Conservation (phyloP, 352 stramenopile genomes). For the Peronospora destructor region DNA sequence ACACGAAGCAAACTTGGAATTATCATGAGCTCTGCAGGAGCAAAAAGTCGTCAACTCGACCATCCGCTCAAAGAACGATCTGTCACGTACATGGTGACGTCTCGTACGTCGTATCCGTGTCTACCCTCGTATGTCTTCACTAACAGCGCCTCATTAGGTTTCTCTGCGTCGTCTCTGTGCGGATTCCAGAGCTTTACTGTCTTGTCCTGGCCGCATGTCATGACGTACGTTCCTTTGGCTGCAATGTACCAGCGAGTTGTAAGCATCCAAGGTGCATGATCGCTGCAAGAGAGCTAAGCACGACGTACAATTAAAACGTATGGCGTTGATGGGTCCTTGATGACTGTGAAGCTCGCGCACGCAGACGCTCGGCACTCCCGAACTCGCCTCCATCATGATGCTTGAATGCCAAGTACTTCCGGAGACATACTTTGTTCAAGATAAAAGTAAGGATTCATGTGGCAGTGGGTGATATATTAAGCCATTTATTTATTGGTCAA, state of each 20-base stretch:
- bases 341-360: constrained; percentile 59
- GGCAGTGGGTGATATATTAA: constrained; percentile 22
- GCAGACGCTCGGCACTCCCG: constrained; percentile 28
- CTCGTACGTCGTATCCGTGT: constrained; percentile 86
- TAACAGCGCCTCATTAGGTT: constrained; percentile 53
- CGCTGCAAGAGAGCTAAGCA: background rate
- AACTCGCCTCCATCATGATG: constrained; percentile 8
- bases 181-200: constrained; percentile 86
- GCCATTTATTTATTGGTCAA: constrained; percentile 11
- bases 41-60: background rate
- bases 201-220: constrained; percentile 85
- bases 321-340: constrained; percentile 60
- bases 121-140: constrained; percentile 82
- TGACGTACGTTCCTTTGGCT: constrained; percentile 86
- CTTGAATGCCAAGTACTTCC: background rate
- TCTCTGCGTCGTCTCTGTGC: constrained; percentile 60
- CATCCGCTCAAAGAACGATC: background rate
- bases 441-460: constrained; percentile 10
- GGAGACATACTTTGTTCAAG: constrained; percentile 11
- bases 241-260: constrained; percentile 2
- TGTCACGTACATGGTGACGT: constrained; percentile 74
- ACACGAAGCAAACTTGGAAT: constrained; percentile 82
- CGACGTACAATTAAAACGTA: constrained; percentile 73
- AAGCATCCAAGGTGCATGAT: background rate
- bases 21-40: constrained; percentile 63